A percentile compares a stretch with the other conserved stretches of the same genome.
phyloP scores from a whole-genome alignment of 2,329 filamentous ascomycete genomes.

The Microdochium paspali region DNA sequence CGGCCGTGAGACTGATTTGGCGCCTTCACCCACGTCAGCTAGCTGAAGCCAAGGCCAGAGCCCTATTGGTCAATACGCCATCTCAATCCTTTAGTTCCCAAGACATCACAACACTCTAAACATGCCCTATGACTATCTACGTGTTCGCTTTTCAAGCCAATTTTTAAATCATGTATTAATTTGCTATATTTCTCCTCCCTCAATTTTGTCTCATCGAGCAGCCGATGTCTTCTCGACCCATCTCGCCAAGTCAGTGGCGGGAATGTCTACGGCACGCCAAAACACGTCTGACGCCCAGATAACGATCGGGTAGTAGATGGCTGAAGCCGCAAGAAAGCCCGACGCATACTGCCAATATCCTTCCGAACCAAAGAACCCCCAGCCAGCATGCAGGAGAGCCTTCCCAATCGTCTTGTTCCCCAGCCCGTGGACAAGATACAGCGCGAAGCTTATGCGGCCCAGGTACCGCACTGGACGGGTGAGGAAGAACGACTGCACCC shows the following conservation, averaged over 20 bases:
- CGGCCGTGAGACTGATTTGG: no score
- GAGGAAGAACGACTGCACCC: conserved; percentile 13
- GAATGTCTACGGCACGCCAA: conserved; percentile 17
- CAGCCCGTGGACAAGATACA: conserved; percentile 49
- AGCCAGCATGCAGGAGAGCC: conserved; percentile 16
- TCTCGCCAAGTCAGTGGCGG: conserved; percentile 14
- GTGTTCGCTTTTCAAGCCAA: no score
- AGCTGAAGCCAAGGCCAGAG: no score
- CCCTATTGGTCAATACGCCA: no score
- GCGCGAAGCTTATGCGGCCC: conserved; percentile 44
- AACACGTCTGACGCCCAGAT: conserved; percentile 47
- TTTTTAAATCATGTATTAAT: no score
- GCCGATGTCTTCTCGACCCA: conserved; percentile 17
- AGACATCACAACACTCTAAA: no score
- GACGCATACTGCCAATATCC: conserved; percentile 13
- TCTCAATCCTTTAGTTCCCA: no score
- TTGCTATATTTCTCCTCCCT: no score
- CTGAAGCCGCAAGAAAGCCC: conserved; percentile 13
- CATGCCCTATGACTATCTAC: no score
- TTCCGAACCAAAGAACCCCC: conserved; percentile 20
- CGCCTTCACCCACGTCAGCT: no score
- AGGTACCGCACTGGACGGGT: conserved; percentile 39
- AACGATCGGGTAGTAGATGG: conserved; percentile 19
- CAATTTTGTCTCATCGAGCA: conserved; percentile 1
- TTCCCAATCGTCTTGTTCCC: conserved; percentile 17